Percentiles rank a stretch among this genome's conserved stretches.
phyloP scores from a whole-genome alignment of 768 basidiomycete species.

The Lyophyllum decastes region DNA sequence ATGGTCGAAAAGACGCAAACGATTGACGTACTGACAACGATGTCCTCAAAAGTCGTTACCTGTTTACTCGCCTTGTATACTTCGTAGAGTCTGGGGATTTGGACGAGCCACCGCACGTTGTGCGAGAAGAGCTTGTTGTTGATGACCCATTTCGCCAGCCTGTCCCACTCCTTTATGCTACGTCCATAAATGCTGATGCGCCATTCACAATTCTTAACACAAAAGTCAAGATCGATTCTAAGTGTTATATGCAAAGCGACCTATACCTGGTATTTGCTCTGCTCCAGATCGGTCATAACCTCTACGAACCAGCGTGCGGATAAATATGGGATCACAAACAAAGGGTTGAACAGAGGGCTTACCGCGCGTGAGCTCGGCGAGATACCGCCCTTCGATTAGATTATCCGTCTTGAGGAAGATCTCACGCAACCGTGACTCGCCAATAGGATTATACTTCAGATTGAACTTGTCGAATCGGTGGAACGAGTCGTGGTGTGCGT shows the following conservation, averaged over 20 bases:
- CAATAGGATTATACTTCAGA: conserved; percentile 95
- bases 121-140: conserved; percentile 92
- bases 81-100: conserved; percentile 92
- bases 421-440: conserved; percentile 91
- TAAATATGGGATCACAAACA: not conserved
- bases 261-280: conserved; percentile 94
- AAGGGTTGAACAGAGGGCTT: conserved; percentile 4
- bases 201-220: conserved; percentile 90
- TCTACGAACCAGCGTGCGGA: conserved; percentile 48
- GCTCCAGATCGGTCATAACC: conserved; percentile 96
- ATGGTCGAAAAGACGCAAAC: not conserved
- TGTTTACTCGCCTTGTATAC: conserved; percentile 90
- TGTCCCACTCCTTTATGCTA: conserved; percentile 89
- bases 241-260: not conserved
- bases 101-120: conserved; percentile 97
- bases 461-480: conserved; percentile 99
- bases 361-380: conserved; percentile 95
- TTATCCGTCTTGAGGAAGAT: conserved; percentile 99
- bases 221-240: not conserved
- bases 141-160: conserved; percentile 95
- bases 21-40: conserved; percentile 74
- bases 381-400: conserved; percentile 85
- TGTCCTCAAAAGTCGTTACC: conserved; percentile 85
- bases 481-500: conserved; percentile 97
- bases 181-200: conserved; percentile 95